Evolutionary conservation across 2,329 filamentous ascomycete species (phyloP).

Genomic region (Ramularia endophylla): DNA sequence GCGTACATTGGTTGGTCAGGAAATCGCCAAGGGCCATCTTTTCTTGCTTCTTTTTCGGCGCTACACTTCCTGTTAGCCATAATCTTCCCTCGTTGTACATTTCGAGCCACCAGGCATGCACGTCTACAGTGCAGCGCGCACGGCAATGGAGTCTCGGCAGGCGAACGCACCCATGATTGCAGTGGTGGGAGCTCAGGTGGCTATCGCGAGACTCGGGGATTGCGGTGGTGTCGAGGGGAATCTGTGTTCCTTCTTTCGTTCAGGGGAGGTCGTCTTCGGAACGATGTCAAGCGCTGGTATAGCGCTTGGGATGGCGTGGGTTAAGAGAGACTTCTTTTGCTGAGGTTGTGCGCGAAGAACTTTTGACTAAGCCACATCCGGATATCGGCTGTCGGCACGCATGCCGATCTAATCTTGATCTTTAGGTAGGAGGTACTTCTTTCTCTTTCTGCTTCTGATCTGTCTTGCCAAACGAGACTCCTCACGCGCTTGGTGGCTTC

Average conservation of each 20-base stretch:
- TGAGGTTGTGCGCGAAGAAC: too few relatives aligned
- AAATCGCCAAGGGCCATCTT: constrained; percentile 98
- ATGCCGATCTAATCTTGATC: too few relatives aligned
- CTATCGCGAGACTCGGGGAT: not conserved
- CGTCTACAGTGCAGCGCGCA: too few relatives aligned
- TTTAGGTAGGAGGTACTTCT: too few relatives aligned
- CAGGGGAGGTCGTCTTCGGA: constrained; percentile 2
- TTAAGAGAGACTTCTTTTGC: too few relatives aligned
- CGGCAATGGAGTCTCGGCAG: constrained; percentile 4
- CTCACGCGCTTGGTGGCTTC: not conserved
- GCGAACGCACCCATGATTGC: constrained; percentile 54
- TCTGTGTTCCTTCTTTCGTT: constrained; percentile 3
- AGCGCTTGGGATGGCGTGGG: constrained; percentile 2
- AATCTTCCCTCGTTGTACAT: too few relatives aligned
- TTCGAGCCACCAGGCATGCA: too few relatives aligned
- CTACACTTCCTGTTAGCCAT: constrained; percentile 22
- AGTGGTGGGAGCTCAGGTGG: constrained; percentile 26
- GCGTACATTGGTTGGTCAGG: constrained; percentile 77
- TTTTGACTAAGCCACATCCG: too few relatives aligned
- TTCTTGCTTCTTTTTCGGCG: constrained; percentile 80
- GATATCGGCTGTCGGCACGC: too few relatives aligned
- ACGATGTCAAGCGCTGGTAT: constrained; percentile 6
- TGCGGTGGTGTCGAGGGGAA: constrained; percentile 3
- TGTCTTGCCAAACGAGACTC: too few relatives aligned
- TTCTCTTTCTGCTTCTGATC: too few relatives aligned